These are phyloP conservation scores for Dryadomyces quercivorus DNA, from an alignment of 2,329 filamentous ascomycete species.

Conservation along the genomic window DNA sequence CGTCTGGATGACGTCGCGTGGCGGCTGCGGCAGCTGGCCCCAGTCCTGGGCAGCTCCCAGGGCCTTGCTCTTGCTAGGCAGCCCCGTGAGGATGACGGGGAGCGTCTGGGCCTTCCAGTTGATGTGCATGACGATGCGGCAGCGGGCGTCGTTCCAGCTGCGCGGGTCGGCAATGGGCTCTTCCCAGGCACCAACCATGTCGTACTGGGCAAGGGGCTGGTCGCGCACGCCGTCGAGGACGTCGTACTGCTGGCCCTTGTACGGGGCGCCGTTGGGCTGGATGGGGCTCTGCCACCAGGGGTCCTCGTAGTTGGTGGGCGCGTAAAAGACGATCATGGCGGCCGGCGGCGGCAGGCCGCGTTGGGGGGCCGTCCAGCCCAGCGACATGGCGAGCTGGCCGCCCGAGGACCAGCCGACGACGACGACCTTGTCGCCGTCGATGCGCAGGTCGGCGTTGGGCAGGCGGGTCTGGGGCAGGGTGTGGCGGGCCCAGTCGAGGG, in stretches of 20 bases:
- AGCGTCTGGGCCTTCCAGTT: background rate
- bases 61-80: background rate
- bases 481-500: slow-evolving; percentile 16
- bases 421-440: slow-evolving; percentile 17
- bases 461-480: background rate
- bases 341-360: slow-evolving; percentile 22
- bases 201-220: too few species aligned
- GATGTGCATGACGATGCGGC: background rate
- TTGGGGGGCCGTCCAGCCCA: slow-evolving; percentile 19
- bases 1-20: too few species aligned
- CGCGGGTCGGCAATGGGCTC: background rate
- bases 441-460: background rate
- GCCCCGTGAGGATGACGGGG: background rate
- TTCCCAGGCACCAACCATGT: too few species aligned
- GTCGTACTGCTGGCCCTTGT: too few species aligned
- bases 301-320: background rate
- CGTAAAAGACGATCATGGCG: slow-evolving; percentile 32
- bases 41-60: too few species aligned
- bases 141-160: background rate
- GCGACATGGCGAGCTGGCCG: slow-evolving; percentile 28
- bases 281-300: background rate
- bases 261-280: background rate
- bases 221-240: background rate
- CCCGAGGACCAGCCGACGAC: slow-evolving; percentile 36
- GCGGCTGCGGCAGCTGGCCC: too few species aligned